These are phyloP conservation scores for Fistulina hepatica DNA, from an alignment of 1,284 basidiomycete genomes.

Conservation along the genomic window DNA sequence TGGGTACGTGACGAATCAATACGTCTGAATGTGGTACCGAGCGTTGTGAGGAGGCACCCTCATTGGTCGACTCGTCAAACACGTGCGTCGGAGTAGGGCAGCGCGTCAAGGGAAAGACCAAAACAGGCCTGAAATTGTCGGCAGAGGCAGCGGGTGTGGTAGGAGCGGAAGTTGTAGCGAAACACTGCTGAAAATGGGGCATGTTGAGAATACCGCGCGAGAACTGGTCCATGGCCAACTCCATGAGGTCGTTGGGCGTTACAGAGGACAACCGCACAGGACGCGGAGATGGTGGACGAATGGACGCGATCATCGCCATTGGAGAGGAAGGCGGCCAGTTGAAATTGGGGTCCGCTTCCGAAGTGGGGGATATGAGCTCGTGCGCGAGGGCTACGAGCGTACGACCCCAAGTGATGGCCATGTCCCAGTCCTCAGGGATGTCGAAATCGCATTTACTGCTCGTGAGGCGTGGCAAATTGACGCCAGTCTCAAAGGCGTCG, in stretches of 20 bases:
- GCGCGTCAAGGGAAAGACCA: no score
- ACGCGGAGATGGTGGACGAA: conserved; percentile 38
- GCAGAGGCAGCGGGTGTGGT: no score
- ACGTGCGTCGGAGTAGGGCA: not conserved
- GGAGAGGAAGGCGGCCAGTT: conserved; percentile 40
- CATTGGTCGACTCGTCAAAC: not conserved
- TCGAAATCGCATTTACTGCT: conserved; percentile 18
- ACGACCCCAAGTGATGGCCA: conserved; percentile 51
- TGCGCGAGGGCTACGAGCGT: conserved; percentile 46
- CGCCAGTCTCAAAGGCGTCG: conserved; percentile 53
- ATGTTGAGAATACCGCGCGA: conserved; percentile 57
- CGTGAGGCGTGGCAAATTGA: conserved; percentile 38
- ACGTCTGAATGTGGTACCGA: no score
- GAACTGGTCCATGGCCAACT: conserved; percentile 53
- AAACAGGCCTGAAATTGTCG: no score
- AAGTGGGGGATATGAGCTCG: conserved; percentile 25
- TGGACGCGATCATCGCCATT: conserved; percentile 37
- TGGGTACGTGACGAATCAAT: conserved; percentile 5
- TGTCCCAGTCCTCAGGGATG: conserved; percentile 44
- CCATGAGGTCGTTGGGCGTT: conserved; percentile 38
- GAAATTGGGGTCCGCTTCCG: conserved; percentile 23
- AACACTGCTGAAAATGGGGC: conserved; percentile 36
- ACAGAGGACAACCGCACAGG: conserved; percentile 34
- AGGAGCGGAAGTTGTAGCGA: not conserved
- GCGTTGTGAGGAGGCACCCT: no score